A percentile compares a stretch with the other conserved stretches of the same genome.
These are phyloP conservation scores for Acacia acuminata DNA, from an alignment of 306 rosid genomes.

Conservation along the genomic window DNA sequence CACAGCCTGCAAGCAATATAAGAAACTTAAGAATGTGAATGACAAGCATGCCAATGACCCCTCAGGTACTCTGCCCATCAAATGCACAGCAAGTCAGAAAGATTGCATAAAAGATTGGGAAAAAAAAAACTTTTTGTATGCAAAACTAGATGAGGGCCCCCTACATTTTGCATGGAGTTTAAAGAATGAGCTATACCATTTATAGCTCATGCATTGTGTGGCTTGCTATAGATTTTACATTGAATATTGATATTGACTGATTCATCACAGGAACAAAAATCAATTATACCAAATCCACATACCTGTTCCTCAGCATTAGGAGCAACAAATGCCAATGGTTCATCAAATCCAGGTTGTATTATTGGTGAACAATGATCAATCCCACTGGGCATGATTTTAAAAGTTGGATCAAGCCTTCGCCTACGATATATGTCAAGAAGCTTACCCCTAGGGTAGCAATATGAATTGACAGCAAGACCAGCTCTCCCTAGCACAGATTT, in stretches of 20 bases:
- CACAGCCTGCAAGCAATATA: conserved; percentile 47
- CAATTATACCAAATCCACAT: conserved; percentile 27
- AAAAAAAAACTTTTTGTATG: background rate
- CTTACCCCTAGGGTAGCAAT: conserved; percentile 71
- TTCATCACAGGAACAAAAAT: background rate
- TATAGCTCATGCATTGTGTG: background rate
- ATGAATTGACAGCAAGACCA: conserved; percentile 34
- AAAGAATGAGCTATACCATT: background rate
- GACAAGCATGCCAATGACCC: background rate
- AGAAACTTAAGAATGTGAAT: conserved; percentile 16
- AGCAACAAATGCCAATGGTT: conserved; percentile 68
- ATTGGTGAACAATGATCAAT: conserved; percentile 50
- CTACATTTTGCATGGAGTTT: background rate
- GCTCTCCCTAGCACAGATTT: conserved; percentile 51
- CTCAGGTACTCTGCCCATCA: background rate
- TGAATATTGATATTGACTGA: background rate
- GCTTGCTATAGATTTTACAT: background rate
- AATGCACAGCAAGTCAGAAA: conserved; percentile 10
- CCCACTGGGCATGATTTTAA: conserved; percentile 47
- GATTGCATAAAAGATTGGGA: background rate
- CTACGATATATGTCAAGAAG: conserved; percentile 74
- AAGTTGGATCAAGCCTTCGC: conserved; percentile 44
- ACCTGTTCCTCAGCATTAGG: conserved; percentile 76
- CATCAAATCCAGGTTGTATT: conserved; percentile 44
- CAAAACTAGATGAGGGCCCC: background rate